These are phyloP conservation scores for Kluyveromyces dobzhanskii DNA, from an alignment of 805 yeast species.

Conservation along the genomic window DNA sequence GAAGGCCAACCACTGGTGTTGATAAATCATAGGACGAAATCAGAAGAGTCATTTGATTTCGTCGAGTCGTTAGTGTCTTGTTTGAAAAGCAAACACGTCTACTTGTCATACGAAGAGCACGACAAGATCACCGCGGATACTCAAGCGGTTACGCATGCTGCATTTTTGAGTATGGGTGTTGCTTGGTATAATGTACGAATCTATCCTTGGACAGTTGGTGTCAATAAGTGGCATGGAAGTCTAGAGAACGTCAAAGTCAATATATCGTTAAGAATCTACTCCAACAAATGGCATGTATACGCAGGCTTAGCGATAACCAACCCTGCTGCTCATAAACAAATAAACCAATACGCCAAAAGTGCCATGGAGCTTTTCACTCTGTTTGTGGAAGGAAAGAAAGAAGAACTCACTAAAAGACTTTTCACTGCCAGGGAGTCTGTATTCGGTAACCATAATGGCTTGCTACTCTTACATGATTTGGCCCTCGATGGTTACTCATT, in stretches of 20 bases:
- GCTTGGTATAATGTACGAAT: slow-evolving; percentile 82
- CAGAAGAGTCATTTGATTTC: slow-evolving; percentile 44
- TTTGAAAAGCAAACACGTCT: slow-evolving; percentile 68
- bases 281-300: slow-evolving; percentile 96
- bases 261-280: slow-evolving; percentile 79
- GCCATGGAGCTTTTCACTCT: slow-evolving; percentile 75
- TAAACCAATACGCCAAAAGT: slow-evolving; percentile 80
- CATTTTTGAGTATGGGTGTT: slow-evolving; percentile 91
- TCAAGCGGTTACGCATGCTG: slow-evolving; percentile 97
- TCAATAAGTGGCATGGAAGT: slow-evolving; percentile 76
- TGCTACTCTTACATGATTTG: slow-evolving; percentile 63
- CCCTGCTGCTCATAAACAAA: slow-evolving; percentile 88
- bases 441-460: slow-evolving; percentile 56
- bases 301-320: slow-evolving; percentile 96
- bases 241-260: slow-evolving; percentile 93
- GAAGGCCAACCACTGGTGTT: slow-evolving; percentile 90
- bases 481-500: slow-evolving; percentile 74
- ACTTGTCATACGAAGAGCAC: slow-evolving; percentile 77
- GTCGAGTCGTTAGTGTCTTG: slow-evolving; percentile 62
- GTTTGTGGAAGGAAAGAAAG: slow-evolving; percentile 62
- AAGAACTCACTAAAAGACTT: slow-evolving; percentile 52
- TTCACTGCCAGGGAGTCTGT: slow-evolving; percentile 63
- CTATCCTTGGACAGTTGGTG: slow-evolving; percentile 72
- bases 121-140: slow-evolving; percentile 96
- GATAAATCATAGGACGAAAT: slow-evolving; percentile 60